A percentile compares a stretch with the other conserved stretches of the same genome.
Evolutionary conservation across 129 eudicot genomes (phyloP).

Genomic region (Escallonia rubra): DNA sequence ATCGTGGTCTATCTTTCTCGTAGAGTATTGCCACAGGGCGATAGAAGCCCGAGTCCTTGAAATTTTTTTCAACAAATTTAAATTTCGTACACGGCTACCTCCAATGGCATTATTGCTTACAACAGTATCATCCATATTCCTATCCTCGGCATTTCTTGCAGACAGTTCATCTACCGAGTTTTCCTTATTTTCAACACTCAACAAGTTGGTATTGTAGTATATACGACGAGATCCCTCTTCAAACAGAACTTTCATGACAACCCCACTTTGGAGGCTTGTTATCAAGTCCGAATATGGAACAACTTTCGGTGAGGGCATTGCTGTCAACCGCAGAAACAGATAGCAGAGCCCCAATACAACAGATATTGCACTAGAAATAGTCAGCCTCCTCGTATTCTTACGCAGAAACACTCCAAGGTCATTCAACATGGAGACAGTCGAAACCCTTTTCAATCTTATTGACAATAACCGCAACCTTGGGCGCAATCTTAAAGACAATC

Average conservation of each 20-base stretch:
- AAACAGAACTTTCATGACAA: slow-evolving; percentile 64
- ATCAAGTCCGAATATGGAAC: slow-evolving; percentile 90
- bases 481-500: slow-evolving; percentile 64
- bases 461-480: slow-evolving; percentile 66
- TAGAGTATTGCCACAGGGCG: slow-evolving; percentile 70
- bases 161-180: slow-evolving; percentile 18
- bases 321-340: slow-evolving; percentile 37
- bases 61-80: slow-evolving; percentile 23
- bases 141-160: slow-evolving; percentile 14
- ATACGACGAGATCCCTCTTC: slow-evolving; percentile 90
- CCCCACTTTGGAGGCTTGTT: slow-evolving; percentile 55
- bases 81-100: slow-evolving; percentile 2
- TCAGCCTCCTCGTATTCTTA: slow-evolving; percentile 54
- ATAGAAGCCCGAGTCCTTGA: slow-evolving; percentile 26
- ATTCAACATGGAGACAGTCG: slow-evolving; percentile 45
- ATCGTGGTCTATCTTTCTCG: slow-evolving; percentile 87
- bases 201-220: slow-evolving; percentile 50
- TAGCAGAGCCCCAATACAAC: slow-evolving; percentile 74
- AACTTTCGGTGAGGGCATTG: slow-evolving; percentile 66
- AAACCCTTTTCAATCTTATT: slow-evolving; percentile 43
- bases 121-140: slow-evolving; percentile 15
- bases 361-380: slow-evolving; percentile 48
- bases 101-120: slow-evolving; percentile 5
- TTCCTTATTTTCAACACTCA: slow-evolving; percentile 20
- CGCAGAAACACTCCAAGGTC: slow-evolving; percentile 45